Base-by-base conservation (phyloP, 345 rosid genomes). In the Eutrema yunnanense region DNA sequence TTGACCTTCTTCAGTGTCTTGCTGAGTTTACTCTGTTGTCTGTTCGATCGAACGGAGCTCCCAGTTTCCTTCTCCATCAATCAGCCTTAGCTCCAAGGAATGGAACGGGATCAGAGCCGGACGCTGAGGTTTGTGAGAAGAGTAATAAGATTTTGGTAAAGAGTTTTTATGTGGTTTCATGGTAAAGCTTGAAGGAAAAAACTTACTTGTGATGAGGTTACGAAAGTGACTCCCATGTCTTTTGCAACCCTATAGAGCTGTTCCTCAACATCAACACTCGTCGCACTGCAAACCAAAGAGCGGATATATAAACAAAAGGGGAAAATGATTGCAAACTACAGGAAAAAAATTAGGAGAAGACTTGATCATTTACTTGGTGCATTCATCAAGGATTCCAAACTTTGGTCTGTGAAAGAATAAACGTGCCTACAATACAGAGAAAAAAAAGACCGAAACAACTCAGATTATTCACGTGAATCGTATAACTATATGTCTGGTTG, bases 41-140 rank as follows among this genome's bases (percentile, higher is more conserved):
- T 73, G 82, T 71, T 81, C 80, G 43, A 95, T 88, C 26, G 82
- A 51, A 40, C 90, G 94, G 19, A 95, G 97, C 74, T 95, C 96
- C 99, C 99, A 95, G 71, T 85, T 81, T 48, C 98, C 99, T 86
- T 95, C 98, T 14, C 98, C 99, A 63, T 95, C 97, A 47, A 90
- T 86, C 62, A 95, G 86, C 77, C 92, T 85, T 52, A 95, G 69
- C 80, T 90, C 98, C 82, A 82, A 49, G 0, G 96, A 79, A 60
- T 95, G 99, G 80, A 87, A 95, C 8, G 92, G 98, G 73, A 92
- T 90, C 62, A 95, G 73, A 56, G 99, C 98, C 63, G 97, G 98
- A 14, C 98, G 98, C 98, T 92, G 89, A 37, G 40, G 36, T 50
- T 67, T 47, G 16, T 14, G 9, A 41, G 5, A 72, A 50, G 38